These are phyloP conservation scores for Fusarium secorum DNA, from an alignment of 2,329 filamentous ascomycete species.

Conservation along the genomic window DNA sequence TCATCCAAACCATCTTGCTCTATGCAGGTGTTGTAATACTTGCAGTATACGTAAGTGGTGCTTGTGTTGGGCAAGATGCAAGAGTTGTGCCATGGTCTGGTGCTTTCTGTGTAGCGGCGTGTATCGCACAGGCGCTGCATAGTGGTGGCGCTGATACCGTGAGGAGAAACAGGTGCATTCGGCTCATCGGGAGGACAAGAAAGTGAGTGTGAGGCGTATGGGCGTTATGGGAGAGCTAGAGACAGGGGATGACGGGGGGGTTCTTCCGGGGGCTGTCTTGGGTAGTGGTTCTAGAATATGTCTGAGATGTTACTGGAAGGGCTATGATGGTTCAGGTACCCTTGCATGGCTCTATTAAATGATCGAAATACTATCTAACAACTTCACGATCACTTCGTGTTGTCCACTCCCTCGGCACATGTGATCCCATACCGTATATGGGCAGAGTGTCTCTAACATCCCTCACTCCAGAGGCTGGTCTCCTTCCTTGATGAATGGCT, in stretches of 20 bases:
- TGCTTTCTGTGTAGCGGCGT: conserved; percentile 29
- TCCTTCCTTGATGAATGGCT: conserved; percentile 50
- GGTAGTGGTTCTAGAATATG: not conserved
- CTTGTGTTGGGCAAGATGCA: conserved; percentile 6
- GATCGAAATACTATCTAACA: conserved; percentile 1
- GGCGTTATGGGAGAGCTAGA: not conserved
- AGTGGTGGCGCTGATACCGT: not conserved
- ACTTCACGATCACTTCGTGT: not conserved
- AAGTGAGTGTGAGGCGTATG: conserved; percentile 8
- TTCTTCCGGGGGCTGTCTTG: not conserved
- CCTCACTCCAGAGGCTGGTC: conserved; percentile 22
- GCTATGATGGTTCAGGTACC: not conserved
- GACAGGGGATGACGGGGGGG: not conserved
- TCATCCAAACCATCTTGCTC: not conserved
- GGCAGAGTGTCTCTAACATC: not conserved
- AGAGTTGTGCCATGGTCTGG: conserved; percentile 14
- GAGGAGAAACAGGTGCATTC: conserved; percentile 17
- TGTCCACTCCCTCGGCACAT: conserved; percentile 4
- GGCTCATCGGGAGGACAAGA: conserved; percentile 13
- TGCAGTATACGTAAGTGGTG: not conserved
- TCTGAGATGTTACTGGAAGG: not conserved
- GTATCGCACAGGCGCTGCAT: not conserved
- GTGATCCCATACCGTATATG: conserved; percentile 3
- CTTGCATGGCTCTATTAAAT: conserved; percentile 10
- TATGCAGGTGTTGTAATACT: not conserved